phyloP scores from a whole-genome alignment of 208 protist species.

The Endotrypanum monterogeii region DNA sequence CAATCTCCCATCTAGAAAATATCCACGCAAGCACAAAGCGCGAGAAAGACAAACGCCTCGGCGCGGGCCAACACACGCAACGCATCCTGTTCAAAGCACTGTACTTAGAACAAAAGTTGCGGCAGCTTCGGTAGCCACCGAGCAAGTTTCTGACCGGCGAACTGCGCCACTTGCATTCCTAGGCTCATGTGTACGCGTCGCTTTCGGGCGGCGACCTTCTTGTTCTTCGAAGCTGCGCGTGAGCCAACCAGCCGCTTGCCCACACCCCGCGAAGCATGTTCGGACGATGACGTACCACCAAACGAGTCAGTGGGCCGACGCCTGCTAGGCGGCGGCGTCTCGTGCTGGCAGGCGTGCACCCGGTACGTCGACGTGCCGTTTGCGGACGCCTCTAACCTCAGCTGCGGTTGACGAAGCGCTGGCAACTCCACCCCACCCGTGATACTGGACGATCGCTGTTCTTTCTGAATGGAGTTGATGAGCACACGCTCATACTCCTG shows the following conservation, averaged over 20 bases:
- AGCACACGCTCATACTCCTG: conserved; percentile 74
- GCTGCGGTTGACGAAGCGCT: conserved; percentile 53
- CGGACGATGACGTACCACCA: conserved; percentile 23
- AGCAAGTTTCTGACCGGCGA: conserved; percentile 45
- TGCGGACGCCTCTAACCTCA: conserved; percentile 54
- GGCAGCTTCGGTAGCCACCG: conserved; percentile 58
- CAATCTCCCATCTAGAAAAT: no score
- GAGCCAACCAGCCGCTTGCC: conserved; percentile 42
- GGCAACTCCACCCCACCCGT: conserved; percentile 52
- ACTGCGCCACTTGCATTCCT: conserved; percentile 35
- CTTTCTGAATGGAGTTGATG: conserved; percentile 76
- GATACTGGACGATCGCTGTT: conserved; percentile 53
- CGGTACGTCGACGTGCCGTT: conserved; percentile 45
- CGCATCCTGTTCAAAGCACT: background rate
- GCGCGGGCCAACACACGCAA: background rate
- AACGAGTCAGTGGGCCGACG: conserved; percentile 25
- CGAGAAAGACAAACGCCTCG: background rate
- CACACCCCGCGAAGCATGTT: conserved; percentile 24
- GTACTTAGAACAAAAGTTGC: conserved; percentile 46
- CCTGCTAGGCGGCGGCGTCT: conserved; percentile 59
- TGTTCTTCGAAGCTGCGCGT: conserved; percentile 15
- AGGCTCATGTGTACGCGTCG: conserved; percentile 44
- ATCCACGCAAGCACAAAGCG: background rate
- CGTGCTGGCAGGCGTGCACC: conserved; percentile 59
- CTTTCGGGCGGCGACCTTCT: conserved; percentile 25